Percentiles rank a stretch among this genome's conserved stretches.
phyloP scores from a whole-genome alignment of 2,329 filamentous ascomycete species.

The Trichophyton equinum region DNA sequence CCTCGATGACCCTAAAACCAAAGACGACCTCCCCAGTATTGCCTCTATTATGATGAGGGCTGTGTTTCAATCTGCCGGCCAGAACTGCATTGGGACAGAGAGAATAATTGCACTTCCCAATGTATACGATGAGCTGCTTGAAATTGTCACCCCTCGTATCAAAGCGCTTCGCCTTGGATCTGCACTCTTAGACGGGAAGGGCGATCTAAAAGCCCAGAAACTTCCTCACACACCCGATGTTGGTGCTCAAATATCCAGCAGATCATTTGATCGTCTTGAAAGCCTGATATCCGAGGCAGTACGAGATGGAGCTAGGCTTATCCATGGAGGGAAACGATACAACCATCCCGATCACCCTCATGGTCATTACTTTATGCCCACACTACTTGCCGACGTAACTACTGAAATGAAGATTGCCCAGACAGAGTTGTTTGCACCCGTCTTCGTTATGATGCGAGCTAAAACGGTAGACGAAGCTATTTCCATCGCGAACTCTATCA shows the following conservation, averaged over 20 bases:
- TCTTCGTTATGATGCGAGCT: conserved; percentile 75
- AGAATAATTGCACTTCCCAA: conserved; percentile 68
- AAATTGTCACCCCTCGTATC: conserved; percentile 60
- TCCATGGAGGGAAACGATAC: conserved; percentile 64
- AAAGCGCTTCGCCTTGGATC: conserved; percentile 63
- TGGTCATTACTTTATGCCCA: conserved; percentile 88
- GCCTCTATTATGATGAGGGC: conserved; percentile 77
- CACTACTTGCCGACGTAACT: conserved; percentile 80
- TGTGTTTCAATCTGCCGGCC: conserved; percentile 86
- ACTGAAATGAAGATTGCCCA: conserved; percentile 75
- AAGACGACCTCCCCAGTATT: conserved; percentile 53
- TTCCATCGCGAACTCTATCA: conserved; percentile 65
- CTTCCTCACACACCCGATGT: conserved; percentile 47
- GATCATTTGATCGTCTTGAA: conserved; percentile 65
- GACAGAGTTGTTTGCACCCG: conserved; percentile 82
- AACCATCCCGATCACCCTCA: conserved; percentile 58
- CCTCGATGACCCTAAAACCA: conserved; percentile 58
- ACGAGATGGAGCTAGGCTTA: conserved; percentile 60
- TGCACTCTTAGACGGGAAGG: conserved; percentile 40
- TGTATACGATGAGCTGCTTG: conserved; percentile 63
- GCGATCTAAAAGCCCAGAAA: conserved; percentile 11
- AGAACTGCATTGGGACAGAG: conserved; percentile 97
- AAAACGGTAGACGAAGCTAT: conserved; percentile 55
- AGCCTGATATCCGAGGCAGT: conserved; percentile 65
- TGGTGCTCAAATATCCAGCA: conserved; percentile 76